A percentile compares a stretch with the other conserved stretches of the same genome.
phyloP scores from a whole-genome alignment of 768 basidiomycete genomes.

The Pleurotus giganteus region DNA sequence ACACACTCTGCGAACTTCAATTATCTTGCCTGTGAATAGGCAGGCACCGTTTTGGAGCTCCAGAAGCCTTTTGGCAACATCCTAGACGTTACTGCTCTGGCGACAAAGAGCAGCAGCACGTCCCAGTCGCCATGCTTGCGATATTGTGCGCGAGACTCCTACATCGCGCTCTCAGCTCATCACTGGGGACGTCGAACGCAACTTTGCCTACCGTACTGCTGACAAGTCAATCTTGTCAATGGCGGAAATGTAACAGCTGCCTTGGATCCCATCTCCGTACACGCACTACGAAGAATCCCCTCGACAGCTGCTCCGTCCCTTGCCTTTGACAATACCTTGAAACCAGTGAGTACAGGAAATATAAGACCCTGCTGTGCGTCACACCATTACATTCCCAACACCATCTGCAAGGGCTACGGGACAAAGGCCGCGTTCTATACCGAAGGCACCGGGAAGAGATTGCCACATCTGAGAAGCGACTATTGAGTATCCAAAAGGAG shows the following conservation, averaged over 20 bases:
- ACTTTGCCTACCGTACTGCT: slow-evolving; percentile 10
- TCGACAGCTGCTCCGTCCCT: slow-evolving; percentile 44
- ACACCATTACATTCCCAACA: slow-evolving; percentile 27
- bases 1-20: slow-evolving; percentile 15
- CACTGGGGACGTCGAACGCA: slow-evolving; percentile 13
- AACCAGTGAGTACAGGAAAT: not conserved
- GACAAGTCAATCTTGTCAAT: slow-evolving; percentile 15
- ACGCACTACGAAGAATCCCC: slow-evolving; percentile 41
- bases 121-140: slow-evolving; percentile 63
- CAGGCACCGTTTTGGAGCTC: slow-evolving; percentile 28
- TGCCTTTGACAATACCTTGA: slow-evolving; percentile 39
- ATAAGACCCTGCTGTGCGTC: not conserved
- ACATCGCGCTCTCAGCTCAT: slow-evolving; percentile 28
- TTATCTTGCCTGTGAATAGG: slow-evolving; percentile 61
- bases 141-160: slow-evolving; percentile 51
- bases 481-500: slow-evolving; percentile 38
- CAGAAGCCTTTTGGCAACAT: slow-evolving; percentile 24
- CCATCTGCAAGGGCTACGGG: slow-evolving; percentile 30
- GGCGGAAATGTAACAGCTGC: slow-evolving; percentile 45
- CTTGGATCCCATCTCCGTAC: slow-evolving; percentile 51
- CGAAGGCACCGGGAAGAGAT: slow-evolving; percentile 16
- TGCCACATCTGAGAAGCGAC: not conserved
- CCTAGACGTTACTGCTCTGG: slow-evolving; percentile 32
- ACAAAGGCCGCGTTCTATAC: slow-evolving; percentile 8
- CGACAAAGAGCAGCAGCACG: slow-evolving; percentile 53